Conservation (phyloP, 768 basidiomycete species). For the Trametes cubensis region DNA sequence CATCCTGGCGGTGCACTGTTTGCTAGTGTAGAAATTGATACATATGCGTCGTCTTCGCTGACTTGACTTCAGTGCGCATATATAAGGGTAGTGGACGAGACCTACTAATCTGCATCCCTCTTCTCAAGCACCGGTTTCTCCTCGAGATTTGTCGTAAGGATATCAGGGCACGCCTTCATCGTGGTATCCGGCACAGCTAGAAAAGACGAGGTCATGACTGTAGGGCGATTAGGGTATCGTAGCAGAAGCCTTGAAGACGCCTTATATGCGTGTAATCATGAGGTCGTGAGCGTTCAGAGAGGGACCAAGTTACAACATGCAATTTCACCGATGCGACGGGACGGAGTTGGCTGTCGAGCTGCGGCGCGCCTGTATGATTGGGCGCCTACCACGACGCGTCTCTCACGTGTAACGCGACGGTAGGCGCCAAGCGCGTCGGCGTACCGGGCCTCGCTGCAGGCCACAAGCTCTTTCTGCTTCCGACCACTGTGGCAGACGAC, state of each 20-base stretch:
- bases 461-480: slow-evolving; percentile 5
- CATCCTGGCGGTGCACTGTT: slow-evolving; percentile 34
- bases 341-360: too few relatives aligned
- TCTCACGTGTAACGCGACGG: slow-evolving; percentile 24
- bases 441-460: slow-evolving; percentile 1
- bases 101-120: background rate
- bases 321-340: too few relatives aligned
- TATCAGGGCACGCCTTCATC: background rate
- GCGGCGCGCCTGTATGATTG: background rate
- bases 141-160: background rate
- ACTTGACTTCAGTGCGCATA: background rate
- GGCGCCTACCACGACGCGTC: slow-evolving; percentile 8
- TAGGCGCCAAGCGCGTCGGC: slow-evolving; percentile 18
- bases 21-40: slow-evolving; percentile 2
- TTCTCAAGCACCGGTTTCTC: background rate
- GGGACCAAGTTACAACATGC: background rate
- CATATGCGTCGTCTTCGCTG: slow-evolving; percentile 7
- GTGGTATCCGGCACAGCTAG: background rate
- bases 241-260: background rate
- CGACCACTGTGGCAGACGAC: slow-evolving; percentile 12
- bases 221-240: background rate
- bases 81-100: background rate
- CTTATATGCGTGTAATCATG: background rate
- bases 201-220: background rate
- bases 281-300: background rate